A percentile compares a stretch with the other conserved stretches of the same genome.
Conservation (phyloP, 176 grass and related monocot species). For the Oryza brachyantha region DNA sequence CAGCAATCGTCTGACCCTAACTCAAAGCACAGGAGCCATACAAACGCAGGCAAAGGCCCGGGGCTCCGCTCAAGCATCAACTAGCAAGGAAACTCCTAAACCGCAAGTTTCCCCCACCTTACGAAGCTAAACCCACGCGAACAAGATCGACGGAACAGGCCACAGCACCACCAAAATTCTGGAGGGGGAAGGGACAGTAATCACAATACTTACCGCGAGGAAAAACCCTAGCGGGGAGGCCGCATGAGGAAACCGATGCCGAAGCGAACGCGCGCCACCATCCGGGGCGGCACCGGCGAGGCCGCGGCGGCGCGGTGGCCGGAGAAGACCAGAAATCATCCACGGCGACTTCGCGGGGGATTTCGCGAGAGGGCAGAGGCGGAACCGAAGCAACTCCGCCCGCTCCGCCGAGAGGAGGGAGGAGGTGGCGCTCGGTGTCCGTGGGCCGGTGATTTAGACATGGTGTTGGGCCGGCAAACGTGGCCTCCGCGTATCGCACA, state of each 20-base stretch:
- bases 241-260: neutral
- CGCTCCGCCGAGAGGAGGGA: neutral
- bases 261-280: neutral
- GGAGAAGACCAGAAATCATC: neutral
- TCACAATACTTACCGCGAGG: neutral
- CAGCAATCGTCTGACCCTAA: neutral
- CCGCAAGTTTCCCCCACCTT: neutral
- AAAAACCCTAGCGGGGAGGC: constrained; percentile 27
- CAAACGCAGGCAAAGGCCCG: no score
- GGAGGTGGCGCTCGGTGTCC: no score
- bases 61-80: neutral
- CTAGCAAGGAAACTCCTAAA: neutral
- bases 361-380: neutral
- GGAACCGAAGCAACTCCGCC: neutral
- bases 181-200: no score
- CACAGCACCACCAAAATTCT: neutral
- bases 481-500: no score
- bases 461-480: no score
- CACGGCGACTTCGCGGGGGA: neutral
- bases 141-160: neutral
- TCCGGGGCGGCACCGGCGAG: no score
- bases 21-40: no score
- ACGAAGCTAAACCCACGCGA: neutral
- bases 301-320: neutral
- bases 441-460: no score